Evolutionary conservation across 2,329 filamentous ascomycete species (phyloP).

Genomic region (Lachnellula willkommii): DNA sequence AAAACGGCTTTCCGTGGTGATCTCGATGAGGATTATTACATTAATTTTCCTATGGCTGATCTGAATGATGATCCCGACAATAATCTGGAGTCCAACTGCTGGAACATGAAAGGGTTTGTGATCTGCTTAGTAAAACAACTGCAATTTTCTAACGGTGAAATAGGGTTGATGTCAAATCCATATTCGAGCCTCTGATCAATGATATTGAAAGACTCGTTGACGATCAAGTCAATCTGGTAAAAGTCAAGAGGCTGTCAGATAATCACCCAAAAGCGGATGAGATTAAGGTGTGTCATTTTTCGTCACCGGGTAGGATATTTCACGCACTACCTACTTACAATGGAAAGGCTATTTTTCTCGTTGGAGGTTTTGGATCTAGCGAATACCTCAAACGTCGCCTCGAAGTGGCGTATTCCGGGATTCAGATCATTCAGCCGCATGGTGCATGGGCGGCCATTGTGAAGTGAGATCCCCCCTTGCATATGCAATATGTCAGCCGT

Average conservation of each 20-base stretch:
- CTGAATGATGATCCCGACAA: slow-evolving; percentile 22
- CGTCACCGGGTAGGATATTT: too few species aligned
- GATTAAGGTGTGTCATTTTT: slow-evolving; percentile 23
- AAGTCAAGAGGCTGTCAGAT: slow-evolving; percentile 28
- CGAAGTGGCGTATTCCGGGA: slow-evolving; percentile 31
- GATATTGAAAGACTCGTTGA: slow-evolving; percentile 37
- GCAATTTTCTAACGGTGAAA: too few species aligned
- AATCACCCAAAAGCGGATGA: slow-evolving; percentile 39
- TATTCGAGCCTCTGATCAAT: slow-evolving; percentile 36
- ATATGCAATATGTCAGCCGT: too few species aligned
- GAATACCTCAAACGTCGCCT: slow-evolving; percentile 34
- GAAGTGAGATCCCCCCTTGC: slow-evolving; percentile 11
- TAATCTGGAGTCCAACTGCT: slow-evolving; percentile 14
- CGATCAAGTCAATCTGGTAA: slow-evolving; percentile 39
- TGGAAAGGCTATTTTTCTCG: slow-evolving; percentile 22
- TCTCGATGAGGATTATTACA: slow-evolving; percentile 22
- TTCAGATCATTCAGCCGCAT: slow-evolving; percentile 14
- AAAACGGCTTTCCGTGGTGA: slow-evolving; percentile 26
- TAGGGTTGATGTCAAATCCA: slow-evolving; percentile 53
- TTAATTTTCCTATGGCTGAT: slow-evolving; percentile 27
- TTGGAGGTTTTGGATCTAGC: slow-evolving; percentile 19
- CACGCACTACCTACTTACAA: too few species aligned
- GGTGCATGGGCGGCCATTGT: slow-evolving; percentile 19
- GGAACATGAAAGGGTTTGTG: slow-evolving; percentile 20
- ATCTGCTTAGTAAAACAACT: too few species aligned